Conservation (phyloP, 2,329 filamentous ascomycete species). For the Botrytis sinoallii region DNA sequence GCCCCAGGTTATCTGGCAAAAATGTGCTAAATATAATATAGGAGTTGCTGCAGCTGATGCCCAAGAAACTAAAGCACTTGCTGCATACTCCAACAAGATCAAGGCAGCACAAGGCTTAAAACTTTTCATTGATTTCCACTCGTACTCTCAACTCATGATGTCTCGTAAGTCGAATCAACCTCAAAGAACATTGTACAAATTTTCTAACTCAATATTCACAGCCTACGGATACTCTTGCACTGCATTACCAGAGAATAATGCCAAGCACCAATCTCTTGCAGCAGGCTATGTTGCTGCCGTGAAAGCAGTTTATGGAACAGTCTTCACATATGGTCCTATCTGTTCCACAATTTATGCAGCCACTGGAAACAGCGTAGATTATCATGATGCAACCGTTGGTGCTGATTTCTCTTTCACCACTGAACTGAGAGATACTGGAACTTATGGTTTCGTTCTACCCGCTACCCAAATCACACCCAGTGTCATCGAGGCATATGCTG, state of each 20-base stretch:
- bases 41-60: constrained; percentile 46
- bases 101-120: constrained; percentile 49
- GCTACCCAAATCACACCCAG: constrained; percentile 47
- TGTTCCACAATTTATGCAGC: constrained; percentile 62
- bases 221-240: constrained; percentile 59
- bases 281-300: constrained; percentile 51
- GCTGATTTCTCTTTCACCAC: constrained; percentile 42
- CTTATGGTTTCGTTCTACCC: constrained; percentile 49
- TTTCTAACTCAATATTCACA: constrained; percentile 14
- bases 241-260: constrained; percentile 45
- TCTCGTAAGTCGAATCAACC: constrained; percentile 37
- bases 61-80: constrained; percentile 51
- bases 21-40: background rate
- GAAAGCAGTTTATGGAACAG: constrained; percentile 50
- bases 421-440: constrained; percentile 49
- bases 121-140: constrained; percentile 64
- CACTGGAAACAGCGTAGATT: constrained; percentile 45
- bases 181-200: background rate
- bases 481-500: constrained; percentile 47
- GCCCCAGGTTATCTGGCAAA: background rate
- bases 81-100: constrained; percentile 46
- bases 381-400: constrained; percentile 42
- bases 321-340: constrained; percentile 45
- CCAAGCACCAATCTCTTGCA: constrained; percentile 49
- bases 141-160: constrained; percentile 59